Percentiles rank a stretch among this genome's conserved stretches.
These are phyloP conservation scores for Ceratobasidium sp. DNA, from an alignment of 1,284 basidiomycete genomes.

Conservation along the genomic window DNA sequence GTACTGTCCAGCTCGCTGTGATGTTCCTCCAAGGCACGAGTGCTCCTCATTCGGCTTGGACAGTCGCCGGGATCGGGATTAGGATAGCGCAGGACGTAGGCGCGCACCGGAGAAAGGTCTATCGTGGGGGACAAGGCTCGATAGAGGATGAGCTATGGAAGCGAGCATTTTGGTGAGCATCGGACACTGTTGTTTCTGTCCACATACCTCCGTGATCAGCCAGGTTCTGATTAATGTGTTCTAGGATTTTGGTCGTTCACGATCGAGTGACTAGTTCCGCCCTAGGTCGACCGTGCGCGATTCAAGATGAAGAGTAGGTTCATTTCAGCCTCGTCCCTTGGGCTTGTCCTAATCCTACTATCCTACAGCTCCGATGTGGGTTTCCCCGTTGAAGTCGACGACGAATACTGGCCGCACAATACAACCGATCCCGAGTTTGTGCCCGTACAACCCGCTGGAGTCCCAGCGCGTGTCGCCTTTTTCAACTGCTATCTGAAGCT, in stretches of 20 bases:
- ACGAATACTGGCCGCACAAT: constrained; percentile 80
- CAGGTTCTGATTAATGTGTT: background rate
- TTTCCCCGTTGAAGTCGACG: constrained; percentile 84
- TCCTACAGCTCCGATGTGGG: constrained; percentile 76
- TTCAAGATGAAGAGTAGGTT: constrained; percentile 86
- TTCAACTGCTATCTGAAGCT: constrained; percentile 79
- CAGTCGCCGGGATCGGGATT: constrained; percentile 76
- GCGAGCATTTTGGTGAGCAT: constrained; percentile 79
- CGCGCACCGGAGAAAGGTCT: constrained; percentile 68
- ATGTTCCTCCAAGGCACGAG: constrained; percentile 68
- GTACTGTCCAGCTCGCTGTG: constrained; percentile 53
- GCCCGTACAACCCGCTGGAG: constrained; percentile 68
- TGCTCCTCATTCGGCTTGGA: constrained; percentile 79
- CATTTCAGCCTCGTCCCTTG: background rate
- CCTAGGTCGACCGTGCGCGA: constrained; percentile 83
- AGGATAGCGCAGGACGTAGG: constrained; percentile 77
- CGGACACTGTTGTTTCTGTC: constrained; percentile 20
- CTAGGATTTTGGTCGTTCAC: constrained; percentile 72
- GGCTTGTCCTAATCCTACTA: background rate
- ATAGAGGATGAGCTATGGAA: constrained; percentile 74
- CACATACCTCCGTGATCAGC: background rate
- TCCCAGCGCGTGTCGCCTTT: constrained; percentile 70
- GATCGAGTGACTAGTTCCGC: constrained; percentile 76
- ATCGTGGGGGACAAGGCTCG: constrained; percentile 50
- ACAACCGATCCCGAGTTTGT: constrained; percentile 61